Conservation (phyloP, 805 yeast genomes). For the Kodamaea kaohsiungensis region DNA sequence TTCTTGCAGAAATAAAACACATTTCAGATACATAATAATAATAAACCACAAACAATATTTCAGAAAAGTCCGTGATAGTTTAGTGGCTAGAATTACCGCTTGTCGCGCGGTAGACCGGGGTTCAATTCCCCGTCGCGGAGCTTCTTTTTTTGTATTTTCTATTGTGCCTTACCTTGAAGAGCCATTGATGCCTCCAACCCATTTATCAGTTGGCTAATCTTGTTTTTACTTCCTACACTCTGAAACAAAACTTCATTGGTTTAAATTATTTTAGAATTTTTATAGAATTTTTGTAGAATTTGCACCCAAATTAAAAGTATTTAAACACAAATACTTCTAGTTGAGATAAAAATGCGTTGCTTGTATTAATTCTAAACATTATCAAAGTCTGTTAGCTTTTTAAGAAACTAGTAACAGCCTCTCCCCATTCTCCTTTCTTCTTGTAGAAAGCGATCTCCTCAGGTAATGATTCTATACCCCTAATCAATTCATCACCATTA, state of each 20-base stretch:
- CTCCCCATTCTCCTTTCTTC: slow-evolving; percentile 39
- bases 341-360: too few species aligned
- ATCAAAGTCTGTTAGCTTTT: background rate
- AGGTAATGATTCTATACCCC: slow-evolving; percentile 39
- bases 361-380: too few species aligned
- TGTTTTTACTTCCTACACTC: too few species aligned
- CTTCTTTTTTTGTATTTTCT: background rate
- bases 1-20: too few species aligned
- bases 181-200: too few species aligned
- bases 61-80: background rate
- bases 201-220: too few species aligned
- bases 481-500: slow-evolving; percentile 26
- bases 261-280: too few species aligned
- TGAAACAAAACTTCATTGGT: too few species aligned
- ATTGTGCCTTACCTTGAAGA: too few species aligned
- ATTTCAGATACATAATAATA: too few species aligned
- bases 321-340: too few species aligned
- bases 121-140: background rate
- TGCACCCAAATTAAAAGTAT: background rate
- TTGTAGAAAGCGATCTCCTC: slow-evolving; percentile 41
- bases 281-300: too few species aligned
- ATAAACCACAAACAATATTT: background rate
- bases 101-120: background rate
- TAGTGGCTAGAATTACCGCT: background rate
- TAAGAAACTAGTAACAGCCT: slow-evolving; percentile 35